Conservation (phyloP, 768 basidiomycete species). For the Hericium rajendrae region DNA sequence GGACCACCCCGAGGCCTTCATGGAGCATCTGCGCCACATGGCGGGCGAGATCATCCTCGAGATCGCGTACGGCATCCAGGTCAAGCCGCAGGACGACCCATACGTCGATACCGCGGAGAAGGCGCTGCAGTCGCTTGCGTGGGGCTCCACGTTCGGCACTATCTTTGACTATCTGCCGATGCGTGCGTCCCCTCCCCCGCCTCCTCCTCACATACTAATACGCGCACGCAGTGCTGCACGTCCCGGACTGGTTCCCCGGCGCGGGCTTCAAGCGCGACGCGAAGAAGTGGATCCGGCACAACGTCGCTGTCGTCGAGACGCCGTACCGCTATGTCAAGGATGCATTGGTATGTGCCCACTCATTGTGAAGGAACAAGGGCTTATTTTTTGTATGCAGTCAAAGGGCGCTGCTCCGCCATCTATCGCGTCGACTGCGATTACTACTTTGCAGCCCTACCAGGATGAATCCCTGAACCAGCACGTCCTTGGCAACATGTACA, state of each 20-base stretch:
- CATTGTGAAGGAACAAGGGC: too few relatives aligned
- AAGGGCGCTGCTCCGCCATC: slow-evolving; percentile 8
- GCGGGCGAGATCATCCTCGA: not conserved
- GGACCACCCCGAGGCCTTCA: slow-evolving; percentile 30
- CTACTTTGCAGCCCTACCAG: not conserved
- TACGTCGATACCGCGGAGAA: not conserved
- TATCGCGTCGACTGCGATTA: slow-evolving; percentile 6
- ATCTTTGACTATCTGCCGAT: not conserved
- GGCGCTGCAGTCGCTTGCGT: not conserved
- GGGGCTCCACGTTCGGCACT: not conserved
- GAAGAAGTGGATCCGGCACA: not conserved
- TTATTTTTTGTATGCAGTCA: not conserved
- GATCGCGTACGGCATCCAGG: not conserved
- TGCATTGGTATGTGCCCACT: not conserved
- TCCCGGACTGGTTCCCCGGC: not conserved
- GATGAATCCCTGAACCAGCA: not conserved
- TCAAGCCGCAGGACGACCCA: not conserved
- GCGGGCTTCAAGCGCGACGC: not conserved
- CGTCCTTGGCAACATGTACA: not conserved
- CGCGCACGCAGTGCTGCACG: not conserved
- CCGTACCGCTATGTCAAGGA: not conserved
- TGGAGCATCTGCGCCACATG: slow-evolving; percentile 16
- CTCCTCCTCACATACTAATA: not conserved
- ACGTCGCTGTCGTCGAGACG: not conserved
- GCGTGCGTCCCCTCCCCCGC: not conserved